Conservation (phyloP, 2,329 filamentous ascomycete genomes). For the Aotearoamyces nothofagi region DNA sequence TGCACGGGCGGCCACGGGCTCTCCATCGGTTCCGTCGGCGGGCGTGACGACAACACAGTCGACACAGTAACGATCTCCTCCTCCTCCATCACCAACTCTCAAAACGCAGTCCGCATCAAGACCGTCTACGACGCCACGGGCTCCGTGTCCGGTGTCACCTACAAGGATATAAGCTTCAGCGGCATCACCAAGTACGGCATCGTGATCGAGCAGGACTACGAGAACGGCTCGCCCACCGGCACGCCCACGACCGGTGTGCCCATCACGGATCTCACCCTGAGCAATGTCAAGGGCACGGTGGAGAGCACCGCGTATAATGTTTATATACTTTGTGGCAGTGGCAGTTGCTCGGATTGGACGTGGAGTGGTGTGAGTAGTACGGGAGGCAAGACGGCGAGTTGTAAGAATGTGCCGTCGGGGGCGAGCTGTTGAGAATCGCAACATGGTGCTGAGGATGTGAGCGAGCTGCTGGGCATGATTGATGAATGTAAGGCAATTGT, state of each 20-base stretch:
- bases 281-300: constrained; percentile 28
- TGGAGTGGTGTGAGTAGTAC: constrained; percentile 33
- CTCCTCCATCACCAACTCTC: constrained; percentile 31
- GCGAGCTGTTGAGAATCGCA: too few species aligned
- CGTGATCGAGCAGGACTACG: constrained; percentile 42
- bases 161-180: constrained; percentile 31
- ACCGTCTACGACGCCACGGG: constrained; percentile 35
- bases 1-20: constrained; percentile 27
- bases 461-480: too few species aligned
- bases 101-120: constrained; percentile 44
- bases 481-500: too few species aligned
- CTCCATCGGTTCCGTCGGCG: constrained; percentile 43
- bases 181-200: constrained; percentile 37
- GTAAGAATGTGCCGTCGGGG: constrained; percentile 27
- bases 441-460: too few species aligned
- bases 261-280: constrained; percentile 31
- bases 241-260: constrained; percentile 32
- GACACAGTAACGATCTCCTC: constrained; percentile 32
- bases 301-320: constrained; percentile 22
- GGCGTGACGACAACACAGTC: constrained; percentile 37
- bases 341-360: constrained; percentile 34
- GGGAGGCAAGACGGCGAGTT: constrained; percentile 31
- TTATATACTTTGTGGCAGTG: constrained; percentile 37
- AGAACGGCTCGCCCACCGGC: constrained; percentile 29
- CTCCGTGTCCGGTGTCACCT: constrained; percentile 31